A percentile compares a stretch with the other conserved stretches of the same genome.
phyloP scores from a whole-genome alignment of 2,329 filamentous ascomycete species.

The Fusarium hainanense region DNA sequence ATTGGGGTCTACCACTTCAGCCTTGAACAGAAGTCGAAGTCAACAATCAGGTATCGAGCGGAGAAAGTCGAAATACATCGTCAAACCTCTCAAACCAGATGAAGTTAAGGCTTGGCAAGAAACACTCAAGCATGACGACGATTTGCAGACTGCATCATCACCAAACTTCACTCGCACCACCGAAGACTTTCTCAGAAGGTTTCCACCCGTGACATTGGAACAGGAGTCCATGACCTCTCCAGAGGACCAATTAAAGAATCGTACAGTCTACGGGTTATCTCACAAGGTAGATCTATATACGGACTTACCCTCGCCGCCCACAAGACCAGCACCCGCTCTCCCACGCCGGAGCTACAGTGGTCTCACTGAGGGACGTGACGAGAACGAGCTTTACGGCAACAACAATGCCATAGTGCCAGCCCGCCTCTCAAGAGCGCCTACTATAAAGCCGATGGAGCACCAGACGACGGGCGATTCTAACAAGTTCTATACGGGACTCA shows the following conservation, averaged over 20 bases:
- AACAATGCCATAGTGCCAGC: slow-evolving; percentile 53
- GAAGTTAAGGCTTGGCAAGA: slow-evolving; percentile 87
- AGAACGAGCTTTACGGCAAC: slow-evolving; percentile 52
- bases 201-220: slow-evolving; percentile 74
- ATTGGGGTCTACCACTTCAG: slow-evolving; percentile 59
- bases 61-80: slow-evolving; percentile 59
- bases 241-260: slow-evolving; percentile 33
- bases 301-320: slow-evolving; percentile 67
- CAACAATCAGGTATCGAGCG: slow-evolving; percentile 48
- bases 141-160: slow-evolving; percentile 60
- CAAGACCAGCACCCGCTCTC: slow-evolving; percentile 74
- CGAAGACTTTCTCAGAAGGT: slow-evolving; percentile 86
- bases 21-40: slow-evolving; percentile 48
- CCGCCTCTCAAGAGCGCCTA: slow-evolving; percentile 54
- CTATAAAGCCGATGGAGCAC: slow-evolving; percentile 51
- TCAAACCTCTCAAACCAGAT: slow-evolving; percentile 79
- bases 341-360: slow-evolving; percentile 83
- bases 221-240: slow-evolving; percentile 69
- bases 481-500: slow-evolving; percentile 68
- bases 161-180: slow-evolving; percentile 73
- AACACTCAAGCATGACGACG: slow-evolving; percentile 76
- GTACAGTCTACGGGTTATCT: slow-evolving; percentile 46
- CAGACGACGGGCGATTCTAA: slow-evolving; percentile 58
- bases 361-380: slow-evolving; percentile 60
- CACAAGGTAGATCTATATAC: slow-evolving; percentile 56